These are phyloP conservation scores for Tulasnella sp. DNA, from an alignment of 768 basidiomycete species.

Conservation along the genomic window DNA sequence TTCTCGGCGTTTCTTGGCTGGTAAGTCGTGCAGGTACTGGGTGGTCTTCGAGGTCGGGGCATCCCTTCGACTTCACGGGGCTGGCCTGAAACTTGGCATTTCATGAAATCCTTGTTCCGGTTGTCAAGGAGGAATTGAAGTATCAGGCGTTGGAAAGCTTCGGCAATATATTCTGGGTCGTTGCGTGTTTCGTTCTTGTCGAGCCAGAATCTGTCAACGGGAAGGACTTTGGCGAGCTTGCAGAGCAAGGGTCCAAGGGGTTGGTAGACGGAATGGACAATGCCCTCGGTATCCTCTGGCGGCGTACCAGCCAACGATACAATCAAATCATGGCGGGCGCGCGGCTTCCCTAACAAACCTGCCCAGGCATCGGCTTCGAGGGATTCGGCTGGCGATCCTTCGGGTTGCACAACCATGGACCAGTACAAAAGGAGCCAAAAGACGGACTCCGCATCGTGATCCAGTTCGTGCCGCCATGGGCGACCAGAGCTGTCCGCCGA, in stretches of 20 bases:
- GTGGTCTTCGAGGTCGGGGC: neutral
- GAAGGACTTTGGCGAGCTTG: neutral
- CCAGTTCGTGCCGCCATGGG: neutral
- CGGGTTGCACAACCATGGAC: neutral
- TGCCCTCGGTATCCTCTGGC: neutral
- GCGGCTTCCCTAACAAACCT: neutral
- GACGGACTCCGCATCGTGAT: constrained; percentile 1
- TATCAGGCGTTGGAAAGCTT: constrained; percentile 4
- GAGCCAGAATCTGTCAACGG: neutral
- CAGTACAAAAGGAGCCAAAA: neutral
- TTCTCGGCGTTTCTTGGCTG: neutral
- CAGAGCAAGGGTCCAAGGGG: neutral
- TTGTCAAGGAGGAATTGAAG: neutral
- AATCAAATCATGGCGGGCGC: neutral
- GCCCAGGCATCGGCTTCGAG: neutral
- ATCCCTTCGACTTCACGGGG: neutral
- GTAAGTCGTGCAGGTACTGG: neutral
- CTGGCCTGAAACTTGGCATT: neutral
- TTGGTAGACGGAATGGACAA: neutral
- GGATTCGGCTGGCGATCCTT: neutral
- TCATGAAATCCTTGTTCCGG: neutral
- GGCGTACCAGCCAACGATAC: neutral
- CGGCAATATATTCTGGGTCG: neutral
- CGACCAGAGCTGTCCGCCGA: neutral
- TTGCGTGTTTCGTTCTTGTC: neutral